Base-by-base conservation (phyloP, 31 red algal species). In the Asparagopsis taxiformis region DNA sequence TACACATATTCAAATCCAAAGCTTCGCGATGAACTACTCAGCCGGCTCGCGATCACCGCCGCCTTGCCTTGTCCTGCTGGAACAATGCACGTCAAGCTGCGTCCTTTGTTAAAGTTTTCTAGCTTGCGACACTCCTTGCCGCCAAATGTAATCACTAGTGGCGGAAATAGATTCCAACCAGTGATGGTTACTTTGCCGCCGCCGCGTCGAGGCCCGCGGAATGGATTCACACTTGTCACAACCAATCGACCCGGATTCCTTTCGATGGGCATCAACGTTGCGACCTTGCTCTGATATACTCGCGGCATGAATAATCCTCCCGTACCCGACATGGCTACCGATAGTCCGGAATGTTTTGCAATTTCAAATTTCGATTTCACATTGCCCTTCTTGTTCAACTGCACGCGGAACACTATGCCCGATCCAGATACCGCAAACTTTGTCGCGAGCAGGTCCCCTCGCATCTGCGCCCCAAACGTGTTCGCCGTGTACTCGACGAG, bases 301-400 rank as follows among this genome's bases (percentile, higher is more conserved):
- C 80, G 63, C 15, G 89, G 89, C 89, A 93, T 93, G 29, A 85
- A 29, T 29, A 93, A n/a, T 17, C 67, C 74, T 23, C 89, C 89
- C 21, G 51, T 72, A 35, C 71, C 71, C 16, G 73, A 51, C 80
- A 85, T 79, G 0, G 74, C 75, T 2, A 58, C 68, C 1, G 65
- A 37, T 6, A 93, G 79, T 20, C 89, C 89, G 2, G 79, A 85
- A 55, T 65, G 66, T 31, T 31, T 34, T 6, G 50, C 54, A 16
- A 93, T 24, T 28, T 72, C 62, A 22, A 65, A 78, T 31, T 68
- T 49, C n/a, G 71, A 62, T 32, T 75, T 61, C 4, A 72, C 69
- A 31, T 30, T 52, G 13, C 80, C 89, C 11, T 68, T 62, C 1
- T 44, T 49, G 0, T 77, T 46, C 37, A 93, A 49, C 20, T 50